These are phyloP conservation scores for Phoenix roebelenii DNA, from an alignment of 176 grass and related monocot genomes.

Conservation along the genomic window DNA sequence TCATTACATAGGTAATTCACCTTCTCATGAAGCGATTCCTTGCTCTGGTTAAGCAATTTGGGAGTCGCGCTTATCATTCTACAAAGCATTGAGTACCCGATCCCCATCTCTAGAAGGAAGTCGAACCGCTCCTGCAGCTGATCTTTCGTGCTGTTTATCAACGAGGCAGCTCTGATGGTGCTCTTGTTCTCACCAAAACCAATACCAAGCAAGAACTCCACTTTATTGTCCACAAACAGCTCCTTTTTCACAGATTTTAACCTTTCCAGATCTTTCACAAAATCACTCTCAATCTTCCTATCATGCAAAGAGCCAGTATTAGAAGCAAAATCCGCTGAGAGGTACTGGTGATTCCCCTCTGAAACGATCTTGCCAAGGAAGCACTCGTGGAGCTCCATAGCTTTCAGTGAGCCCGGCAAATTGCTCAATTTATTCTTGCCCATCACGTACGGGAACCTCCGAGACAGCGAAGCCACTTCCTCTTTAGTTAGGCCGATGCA, in stretches of 20 bases:
- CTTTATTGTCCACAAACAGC: slow-evolving; percentile 31
- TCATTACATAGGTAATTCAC: slow-evolving; percentile 57
- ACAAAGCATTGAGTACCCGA: slow-evolving; percentile 61
- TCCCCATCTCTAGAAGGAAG: slow-evolving; percentile 51
- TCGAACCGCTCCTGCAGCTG: slow-evolving; percentile 55
- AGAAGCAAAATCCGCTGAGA: slow-evolving; percentile 46
- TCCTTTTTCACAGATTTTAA: slow-evolving; percentile 31
- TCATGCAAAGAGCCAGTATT: slow-evolving; percentile 29
- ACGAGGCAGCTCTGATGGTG: slow-evolving; percentile 17
- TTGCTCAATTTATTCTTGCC: slow-evolving; percentile 64
- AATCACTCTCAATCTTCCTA: slow-evolving; percentile 30
- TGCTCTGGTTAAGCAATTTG: slow-evolving; percentile 73
- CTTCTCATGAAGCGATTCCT: slow-evolving; percentile 50
- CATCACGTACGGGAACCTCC: slow-evolving; percentile 46
- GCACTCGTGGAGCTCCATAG: slow-evolving; percentile 36
- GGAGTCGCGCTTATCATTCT: slow-evolving; percentile 44
- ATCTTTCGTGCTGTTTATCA: slow-evolving; percentile 35
- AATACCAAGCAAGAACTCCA: slow-evolving; percentile 67
- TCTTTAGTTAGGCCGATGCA: slow-evolving; percentile 34
- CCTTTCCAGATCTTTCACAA: slow-evolving; percentile 43
- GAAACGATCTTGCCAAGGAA: slow-evolving; percentile 44
- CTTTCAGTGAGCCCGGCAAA: slow-evolving; percentile 41
- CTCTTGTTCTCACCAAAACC: slow-evolving; percentile 64
- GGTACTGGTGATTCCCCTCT: slow-evolving; percentile 23
- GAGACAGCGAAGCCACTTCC: slow-evolving; percentile 21